Conservation (phyloP, 495 filamentous ascomycete genomes). For the Stereocaulon alpinum region DNA sequence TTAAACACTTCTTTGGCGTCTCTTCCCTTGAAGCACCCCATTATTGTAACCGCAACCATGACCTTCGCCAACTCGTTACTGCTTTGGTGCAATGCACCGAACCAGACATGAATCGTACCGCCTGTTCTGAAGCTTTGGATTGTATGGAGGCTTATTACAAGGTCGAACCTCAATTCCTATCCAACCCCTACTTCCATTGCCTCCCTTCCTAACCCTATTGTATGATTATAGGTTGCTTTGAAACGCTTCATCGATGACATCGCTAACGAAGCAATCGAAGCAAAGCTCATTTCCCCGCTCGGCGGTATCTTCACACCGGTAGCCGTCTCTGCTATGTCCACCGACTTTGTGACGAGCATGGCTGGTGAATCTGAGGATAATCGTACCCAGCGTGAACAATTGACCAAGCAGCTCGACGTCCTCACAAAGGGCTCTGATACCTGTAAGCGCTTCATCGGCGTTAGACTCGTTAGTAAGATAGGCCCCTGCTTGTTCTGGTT, state of each 20-base stretch:
- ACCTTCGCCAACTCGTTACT: too few relatives aligned
- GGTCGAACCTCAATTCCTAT: constrained; percentile 21
- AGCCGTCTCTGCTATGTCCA: constrained; percentile 31
- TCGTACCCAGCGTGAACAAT: constrained; percentile 36
- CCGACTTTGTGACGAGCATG: constrained; percentile 35
- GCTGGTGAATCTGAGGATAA: constrained; percentile 47
- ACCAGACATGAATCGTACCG: constrained; percentile 31
- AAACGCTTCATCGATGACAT: constrained; percentile 55
- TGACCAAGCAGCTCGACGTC: constrained; percentile 42
- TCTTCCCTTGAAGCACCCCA: too few relatives aligned
- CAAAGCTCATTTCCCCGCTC: constrained; percentile 41
- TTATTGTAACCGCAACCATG: too few relatives aligned
- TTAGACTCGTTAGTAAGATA: constrained; percentile 12
- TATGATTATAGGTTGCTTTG: constrained; percentile 38
- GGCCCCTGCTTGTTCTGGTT: too few relatives aligned
- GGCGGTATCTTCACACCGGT: constrained; percentile 30
- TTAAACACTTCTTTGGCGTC: too few relatives aligned
- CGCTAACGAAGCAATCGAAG: constrained; percentile 47
- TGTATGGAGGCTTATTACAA: constrained; percentile 44
- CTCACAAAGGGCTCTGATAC: constrained; percentile 40
- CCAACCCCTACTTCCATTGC: constrained; percentile 6
- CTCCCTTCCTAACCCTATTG: constrained; percentile 8
- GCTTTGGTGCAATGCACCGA: constrained; percentile 14
- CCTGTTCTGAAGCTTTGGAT: constrained; percentile 38
- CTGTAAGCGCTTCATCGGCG: constrained; percentile 36